These are phyloP conservation scores for Coniochaeta hoffmannii DNA, from an alignment of 2,329 filamentous ascomycete genomes.

Conservation along the genomic window DNA sequence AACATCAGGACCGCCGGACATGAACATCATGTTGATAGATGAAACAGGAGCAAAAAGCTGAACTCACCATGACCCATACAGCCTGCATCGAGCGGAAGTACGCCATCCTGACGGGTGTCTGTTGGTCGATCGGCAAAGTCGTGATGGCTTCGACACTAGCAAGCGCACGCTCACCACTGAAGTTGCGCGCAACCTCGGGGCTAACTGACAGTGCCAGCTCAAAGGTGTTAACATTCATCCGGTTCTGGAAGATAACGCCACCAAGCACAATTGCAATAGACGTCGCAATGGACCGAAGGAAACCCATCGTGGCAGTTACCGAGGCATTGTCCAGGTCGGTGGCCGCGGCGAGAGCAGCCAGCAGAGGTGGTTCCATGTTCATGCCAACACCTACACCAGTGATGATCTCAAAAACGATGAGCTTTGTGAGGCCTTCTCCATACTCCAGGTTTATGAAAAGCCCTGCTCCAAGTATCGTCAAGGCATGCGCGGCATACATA, in stretches of 20 bases:
- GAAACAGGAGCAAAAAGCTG: not conserved
- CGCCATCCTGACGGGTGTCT: slow-evolving; percentile 17
- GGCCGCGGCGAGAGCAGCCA: slow-evolving; percentile 59
- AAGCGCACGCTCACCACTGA: slow-evolving; percentile 43
- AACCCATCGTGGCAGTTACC: slow-evolving; percentile 59
- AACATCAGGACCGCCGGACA: not conserved
- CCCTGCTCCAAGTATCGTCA: slow-evolving; percentile 60
- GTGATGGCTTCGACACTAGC: slow-evolving; percentile 44
- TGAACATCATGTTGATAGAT: not conserved
- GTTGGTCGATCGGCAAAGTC: slow-evolving; percentile 31
- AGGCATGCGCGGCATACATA: slow-evolving; percentile 50
- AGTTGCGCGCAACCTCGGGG: slow-evolving; percentile 23
- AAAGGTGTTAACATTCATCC: slow-evolving; percentile 51
- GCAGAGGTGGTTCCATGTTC: slow-evolving; percentile 62
- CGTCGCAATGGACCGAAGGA: slow-evolving; percentile 62
- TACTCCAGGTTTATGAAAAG: slow-evolving; percentile 52
- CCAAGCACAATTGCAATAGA: slow-evolving; percentile 64
- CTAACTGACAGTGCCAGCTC: slow-evolving; percentile 43
- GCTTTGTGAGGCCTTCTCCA: slow-evolving; percentile 44
- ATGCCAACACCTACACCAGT: slow-evolving; percentile 59
- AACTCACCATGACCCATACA: slow-evolving; percentile 10
- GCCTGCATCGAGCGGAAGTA: slow-evolving; percentile 6
- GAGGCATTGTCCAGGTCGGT: slow-evolving; percentile 58
- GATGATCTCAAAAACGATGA: slow-evolving; percentile 55
- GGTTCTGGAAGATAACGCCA: slow-evolving; percentile 73